Base-by-base conservation (phyloP, 768 basidiomycete species). In the Pholiota microspora region DNA sequence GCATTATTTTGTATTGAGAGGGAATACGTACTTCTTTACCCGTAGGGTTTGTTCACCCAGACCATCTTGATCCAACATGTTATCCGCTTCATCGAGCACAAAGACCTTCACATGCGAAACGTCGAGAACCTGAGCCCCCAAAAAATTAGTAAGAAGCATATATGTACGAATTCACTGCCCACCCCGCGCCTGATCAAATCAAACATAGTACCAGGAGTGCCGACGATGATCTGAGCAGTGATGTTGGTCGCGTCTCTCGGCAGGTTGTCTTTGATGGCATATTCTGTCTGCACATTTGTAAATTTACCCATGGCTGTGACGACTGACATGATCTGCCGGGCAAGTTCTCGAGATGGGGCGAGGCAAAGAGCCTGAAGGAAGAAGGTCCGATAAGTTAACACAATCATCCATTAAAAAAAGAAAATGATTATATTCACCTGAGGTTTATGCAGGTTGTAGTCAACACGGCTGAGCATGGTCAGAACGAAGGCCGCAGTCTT, bases 401-500 rank as follows among this genome's bases (percentile, higher is more conserved):
- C 16, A 6, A 21, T 42, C 10, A 21, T n/a, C 23, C 24, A 36
- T 24, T 32, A 12, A 25, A 18, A 24, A 7, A 16, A 46, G 4
- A 55, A 28, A 45, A 44, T 23, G 3, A 40, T 8, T 42, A 16
- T 29, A 58, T 61, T 27, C 52, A 92, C 94, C 73, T 98, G 96
- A 21, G 94, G 89, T 59, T 88, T 86, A 59, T 89, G 82, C 42
- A 85, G 75, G 18, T 82, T 77, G 62, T 88, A 95, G 71, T 98
- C 93, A 45, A 98, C 81, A 35, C 96, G 86, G 67, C 90, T 94
- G 13, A 98, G 81, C 95, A 99, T 98, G 9, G 96, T 95, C 46
- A 99, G 78, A 10, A 94, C 92, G 69, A 99, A 99, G 8, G 97
- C 97, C 3, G 97, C 97, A 2, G 97, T 98, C 76, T 99, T 99